Evolutionary conservation across 1,284 basidiomycete species (phyloP).

Genomic region (Rhodotorula mucilaginosa): DNA sequence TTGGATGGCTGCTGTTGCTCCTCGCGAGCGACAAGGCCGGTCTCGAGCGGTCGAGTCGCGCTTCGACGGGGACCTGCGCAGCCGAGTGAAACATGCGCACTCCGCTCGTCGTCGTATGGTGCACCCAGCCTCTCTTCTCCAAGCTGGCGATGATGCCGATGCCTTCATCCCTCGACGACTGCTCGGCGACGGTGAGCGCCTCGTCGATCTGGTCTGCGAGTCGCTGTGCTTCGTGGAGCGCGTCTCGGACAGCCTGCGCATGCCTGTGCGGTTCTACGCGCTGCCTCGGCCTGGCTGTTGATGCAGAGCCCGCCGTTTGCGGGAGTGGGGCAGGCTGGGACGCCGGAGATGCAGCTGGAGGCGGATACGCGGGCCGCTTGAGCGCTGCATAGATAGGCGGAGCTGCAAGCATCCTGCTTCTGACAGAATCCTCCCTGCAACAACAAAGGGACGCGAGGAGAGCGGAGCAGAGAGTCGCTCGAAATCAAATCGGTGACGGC

Average conservation of each 20-base stretch:
- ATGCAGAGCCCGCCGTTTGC: background rate
- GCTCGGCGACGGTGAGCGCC: background rate
- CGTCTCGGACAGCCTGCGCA: background rate
- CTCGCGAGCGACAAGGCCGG: background rate
- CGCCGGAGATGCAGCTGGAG: background rate
- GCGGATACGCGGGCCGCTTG: background rate
- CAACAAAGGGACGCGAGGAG: background rate
- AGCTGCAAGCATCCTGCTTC: constrained; percentile 3
- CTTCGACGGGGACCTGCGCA: background rate
- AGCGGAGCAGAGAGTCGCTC: too few relatives aligned
- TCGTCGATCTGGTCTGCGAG: constrained; percentile 17
- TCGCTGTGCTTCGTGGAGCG: constrained; percentile 14
- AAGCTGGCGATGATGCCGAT: constrained; percentile 29
- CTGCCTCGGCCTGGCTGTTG: too few relatives aligned
- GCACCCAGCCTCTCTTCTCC: constrained; percentile 22
- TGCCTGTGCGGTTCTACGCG: constrained; percentile 5
- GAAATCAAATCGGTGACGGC: too few relatives aligned
- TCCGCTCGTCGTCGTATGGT: constrained; percentile 20
- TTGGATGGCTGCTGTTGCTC: background rate
- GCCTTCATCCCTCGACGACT: background rate
- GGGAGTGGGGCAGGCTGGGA: background rate
- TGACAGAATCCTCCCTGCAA: background rate
- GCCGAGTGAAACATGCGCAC: constrained; percentile 28
- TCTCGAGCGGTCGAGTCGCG: background rate
- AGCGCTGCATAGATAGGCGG: background rate